Evolutionary conservation across 805 yeast species (phyloP), one percentile per base, ranked within the genome.

Genomic region (Kazachstania bromeliacearum): DNA sequence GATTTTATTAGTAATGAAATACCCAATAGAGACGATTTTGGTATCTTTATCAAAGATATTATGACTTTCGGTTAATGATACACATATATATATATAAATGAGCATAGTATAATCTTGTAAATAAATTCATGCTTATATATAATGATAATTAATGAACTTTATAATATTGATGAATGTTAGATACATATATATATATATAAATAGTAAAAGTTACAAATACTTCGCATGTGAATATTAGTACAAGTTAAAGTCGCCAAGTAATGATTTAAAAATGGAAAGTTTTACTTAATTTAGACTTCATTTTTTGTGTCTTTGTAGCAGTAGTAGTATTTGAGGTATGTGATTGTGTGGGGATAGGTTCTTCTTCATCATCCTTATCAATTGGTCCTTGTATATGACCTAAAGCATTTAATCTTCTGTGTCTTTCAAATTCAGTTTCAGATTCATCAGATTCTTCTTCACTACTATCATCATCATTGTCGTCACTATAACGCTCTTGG

Each of bases 361-460:
- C 71, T 45, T 73, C 78, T 37, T 73, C 78, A 46, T 72, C 75
- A 34, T 65, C 68, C 12, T 60, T 62, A 34, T 62, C 54, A 40
- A 71, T 62, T 20, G 62, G 57, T 3, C 61, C 64, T 6, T 59
- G 48, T 16, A 57, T 52, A 14, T 59, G 55, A 2, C 79, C 79
- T 41, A 74, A 57, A 0, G 79, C 79, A 4, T 73, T 71, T 38
- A 81, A 55, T 40, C 88, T 67, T 47, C 88, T 70, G 27, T 65
- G 63, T 38, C 73, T 68, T 53, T 81, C 88, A 17, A 76, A 73
- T n/a, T 67, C 79, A 0, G 85, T 78, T 53, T 80, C 88, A 3
- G 47, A 45, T 24, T 59, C 59, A 34, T 55, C 57, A 22, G 42
- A 46, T 7, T 39, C 41, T n/a, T 46, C 58, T 15, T 46, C 46